Evolutionary conservation across 495 filamentous ascomycete genomes (phyloP), one percentile per base, ranked within the genome.

Genomic region (Tuber borchii): DNA sequence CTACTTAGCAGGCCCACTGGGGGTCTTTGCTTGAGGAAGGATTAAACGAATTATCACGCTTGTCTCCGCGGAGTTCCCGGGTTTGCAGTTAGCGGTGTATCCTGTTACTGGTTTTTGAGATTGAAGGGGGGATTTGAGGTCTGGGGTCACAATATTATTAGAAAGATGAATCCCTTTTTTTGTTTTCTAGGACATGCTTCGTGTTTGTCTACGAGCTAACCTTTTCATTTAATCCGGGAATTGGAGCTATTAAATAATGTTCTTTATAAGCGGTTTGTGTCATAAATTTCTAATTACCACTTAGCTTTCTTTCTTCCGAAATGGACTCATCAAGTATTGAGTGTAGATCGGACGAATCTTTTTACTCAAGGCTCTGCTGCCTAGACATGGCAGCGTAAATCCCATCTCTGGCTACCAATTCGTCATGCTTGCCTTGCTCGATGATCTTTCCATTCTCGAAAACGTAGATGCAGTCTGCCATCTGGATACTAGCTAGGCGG

Each of bases 401-500:
- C 9, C 79, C 79, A 9, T 74, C 75, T 56, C 45, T 74, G 7
- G 39, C 72, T 8, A 81, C 68, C 22, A 81, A 56, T 17, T 81
- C 79, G n/a, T 78, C 68, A 44, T 81, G 79, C 43, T 65, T 78
- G n/a, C 79, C 79, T 16, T 31, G 43, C 48, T 81, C 79, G 5
- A 81, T 73, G 26, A 81, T 56, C 17, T 73, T 80, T 4, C 79
- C 79, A 26, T 81, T 71, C n/a, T 78, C 75, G 43, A 81, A 80
- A 37, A 81, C 79, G 34, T 78, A 81, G 65, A 81, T 81, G 16
- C 79, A 75, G 45, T 81, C 79, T 0, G 79, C 79, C 20, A 46
- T 73, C 76, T 81, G 79, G 37, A 81, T 81, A 72, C 79, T 81
- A 20, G 79, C 79, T 1, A 81, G 72, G 9, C 79, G 77, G 51